Percentiles rank a stretch among this genome's conserved stretches.
phyloP scores from a whole-genome alignment of 495 filamentous ascomycete genomes.

The Stereocaulon alpinum region DNA sequence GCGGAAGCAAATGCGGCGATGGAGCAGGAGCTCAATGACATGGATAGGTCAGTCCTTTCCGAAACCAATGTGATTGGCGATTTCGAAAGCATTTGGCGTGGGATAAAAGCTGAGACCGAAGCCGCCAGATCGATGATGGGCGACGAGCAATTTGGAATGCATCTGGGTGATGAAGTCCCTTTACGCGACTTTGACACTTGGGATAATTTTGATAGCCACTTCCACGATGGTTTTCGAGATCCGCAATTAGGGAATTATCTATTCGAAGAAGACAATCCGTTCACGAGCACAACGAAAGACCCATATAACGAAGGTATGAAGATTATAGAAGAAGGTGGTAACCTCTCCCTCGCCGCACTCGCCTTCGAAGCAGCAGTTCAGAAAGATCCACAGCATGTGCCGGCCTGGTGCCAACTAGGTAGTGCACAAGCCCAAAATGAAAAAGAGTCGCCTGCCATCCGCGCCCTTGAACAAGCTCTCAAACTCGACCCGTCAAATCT shows the following conservation, averaged over 20 bases:
- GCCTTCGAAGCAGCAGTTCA: conserved; percentile 97
- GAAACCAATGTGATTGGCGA: conserved; percentile 52
- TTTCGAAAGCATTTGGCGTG: conserved; percentile 84
- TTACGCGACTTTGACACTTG: conserved; percentile 44
- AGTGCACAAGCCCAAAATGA: conserved; percentile 94
- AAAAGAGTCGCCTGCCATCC: conserved; percentile 94
- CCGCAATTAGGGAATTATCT: conserved; percentile 79
- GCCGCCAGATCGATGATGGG: conserved; percentile 58
- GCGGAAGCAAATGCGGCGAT: conserved; percentile 64
- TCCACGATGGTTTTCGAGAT: conserved; percentile 39
- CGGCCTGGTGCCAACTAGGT: conserved; percentile 88
- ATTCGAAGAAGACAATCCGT: conserved; percentile 89
- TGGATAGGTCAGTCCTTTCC: conserved; percentile 68
- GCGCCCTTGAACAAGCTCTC: conserved; percentile 86
- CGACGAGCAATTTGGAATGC: conserved; percentile 50
- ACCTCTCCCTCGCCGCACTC: conserved; percentile 83
- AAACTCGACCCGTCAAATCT: conserved; percentile 80
- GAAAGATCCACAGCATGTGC: conserved; percentile 73
- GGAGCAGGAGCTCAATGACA: conserved; percentile 78
- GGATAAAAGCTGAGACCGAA: conserved; percentile 70
- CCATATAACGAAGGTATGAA: conserved; percentile 85
- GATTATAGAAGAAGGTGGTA: conserved; percentile 85
- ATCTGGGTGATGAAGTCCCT: conserved; percentile 45
- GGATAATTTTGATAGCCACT: conserved; percentile 57
- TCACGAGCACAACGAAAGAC: conserved; percentile 54